Evolutionary conservation across 1,284 basidiomycete genomes (phyloP).

Genomic region (Moesziomyces parantarcticus): DNA sequence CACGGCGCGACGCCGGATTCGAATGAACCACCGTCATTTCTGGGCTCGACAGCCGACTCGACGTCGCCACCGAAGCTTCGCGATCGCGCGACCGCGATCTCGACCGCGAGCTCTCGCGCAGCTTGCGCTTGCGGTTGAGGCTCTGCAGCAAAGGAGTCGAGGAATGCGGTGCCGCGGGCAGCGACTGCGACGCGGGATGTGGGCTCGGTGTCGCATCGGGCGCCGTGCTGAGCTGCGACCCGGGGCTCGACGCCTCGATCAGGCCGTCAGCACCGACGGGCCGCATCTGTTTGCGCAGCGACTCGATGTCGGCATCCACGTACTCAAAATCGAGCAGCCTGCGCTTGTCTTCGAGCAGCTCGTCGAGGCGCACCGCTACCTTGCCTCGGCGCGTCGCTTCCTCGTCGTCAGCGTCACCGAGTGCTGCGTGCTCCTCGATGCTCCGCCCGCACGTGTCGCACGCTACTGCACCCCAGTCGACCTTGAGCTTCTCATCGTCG

Average conservation of each 20-base stretch:
- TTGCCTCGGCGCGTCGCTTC: conserved; percentile 75
- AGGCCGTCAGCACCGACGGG: conserved; percentile 44
- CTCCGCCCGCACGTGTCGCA: conserved; percentile 76
- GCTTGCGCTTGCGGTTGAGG: conserved; percentile 47
- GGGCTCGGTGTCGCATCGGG: conserved; percentile 49
- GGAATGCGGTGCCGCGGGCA: conserved; percentile 32
- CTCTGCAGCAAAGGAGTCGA: conserved; percentile 40
- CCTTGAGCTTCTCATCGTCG: conserved; percentile 27
- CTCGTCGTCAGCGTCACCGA: conserved; percentile 60
- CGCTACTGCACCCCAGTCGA: conserved; percentile 19
- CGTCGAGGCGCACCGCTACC: conserved; percentile 84
- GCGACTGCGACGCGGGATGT: conserved; percentile 26
- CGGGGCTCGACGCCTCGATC: conserved; percentile 36
- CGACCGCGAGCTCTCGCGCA: conserved; percentile 36
- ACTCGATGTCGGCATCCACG: conserved; percentile 76
- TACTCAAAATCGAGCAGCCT: conserved; percentile 82
- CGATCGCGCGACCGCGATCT: conserved; percentile 38
- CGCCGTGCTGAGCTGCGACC: conserved; percentile 41
- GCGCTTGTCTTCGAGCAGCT: conserved; percentile 81
- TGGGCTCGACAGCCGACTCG: conserved; percentile 50
- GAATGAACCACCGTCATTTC: conserved; percentile 45
- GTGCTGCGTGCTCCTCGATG: conserved; percentile 77
- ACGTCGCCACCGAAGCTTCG: conserved; percentile 49
- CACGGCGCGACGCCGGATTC: conserved; percentile 33
- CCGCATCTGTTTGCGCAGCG: conserved; percentile 73